phyloP scores from a whole-genome alignment of 2,329 filamentous ascomycete species.

The Chaetomium strumarium region DNA sequence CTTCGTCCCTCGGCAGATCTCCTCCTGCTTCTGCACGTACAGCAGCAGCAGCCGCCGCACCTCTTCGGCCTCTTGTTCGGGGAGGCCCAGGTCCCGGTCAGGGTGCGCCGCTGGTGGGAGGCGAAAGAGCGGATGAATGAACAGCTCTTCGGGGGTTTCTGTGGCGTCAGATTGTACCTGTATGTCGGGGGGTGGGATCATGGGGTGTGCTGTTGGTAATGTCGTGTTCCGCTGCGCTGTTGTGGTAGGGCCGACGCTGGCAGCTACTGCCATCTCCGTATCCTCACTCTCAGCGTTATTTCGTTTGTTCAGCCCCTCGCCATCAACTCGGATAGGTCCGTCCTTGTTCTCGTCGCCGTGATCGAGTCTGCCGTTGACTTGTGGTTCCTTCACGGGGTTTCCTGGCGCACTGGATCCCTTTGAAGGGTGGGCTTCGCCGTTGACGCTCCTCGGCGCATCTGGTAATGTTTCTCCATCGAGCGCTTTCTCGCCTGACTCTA shows the following conservation, averaged over 20 bases:
- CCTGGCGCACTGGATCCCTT: not conserved
- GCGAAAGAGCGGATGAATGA: slow-evolving; percentile 67
- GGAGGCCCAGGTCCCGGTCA: slow-evolving; percentile 49
- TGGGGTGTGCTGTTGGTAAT: not conserved
- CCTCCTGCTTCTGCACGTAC: slow-evolving; percentile 82
- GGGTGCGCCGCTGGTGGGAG: not conserved
- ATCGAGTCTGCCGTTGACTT: slow-evolving; percentile 5
- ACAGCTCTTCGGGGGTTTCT: slow-evolving; percentile 37
- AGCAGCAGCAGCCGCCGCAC: slow-evolving; percentile 66
- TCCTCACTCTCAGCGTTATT: slow-evolving; percentile 1
- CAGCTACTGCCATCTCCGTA: slow-evolving; percentile 20
- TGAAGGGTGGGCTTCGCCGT: not conserved
- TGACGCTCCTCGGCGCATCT: slow-evolving; percentile 9
- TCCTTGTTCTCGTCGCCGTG: not conserved
- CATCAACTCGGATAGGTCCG: not conserved
- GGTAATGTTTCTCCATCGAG: slow-evolving; percentile 10
- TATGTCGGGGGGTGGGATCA: not conserved
- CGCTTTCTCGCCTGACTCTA: not conserved
- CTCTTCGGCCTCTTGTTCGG: slow-evolving; percentile 69
- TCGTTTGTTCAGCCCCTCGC: not conserved
- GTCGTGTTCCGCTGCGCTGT: no score
- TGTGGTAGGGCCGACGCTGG: not conserved
- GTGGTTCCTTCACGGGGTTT: not conserved
- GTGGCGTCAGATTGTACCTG: not conserved
- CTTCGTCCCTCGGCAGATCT: slow-evolving; percentile 66